Evolutionary conservation across 331 rosid species (phyloP), one percentile per base, ranked within the genome.

Genomic region (Telfairia occidentalis): DNA sequence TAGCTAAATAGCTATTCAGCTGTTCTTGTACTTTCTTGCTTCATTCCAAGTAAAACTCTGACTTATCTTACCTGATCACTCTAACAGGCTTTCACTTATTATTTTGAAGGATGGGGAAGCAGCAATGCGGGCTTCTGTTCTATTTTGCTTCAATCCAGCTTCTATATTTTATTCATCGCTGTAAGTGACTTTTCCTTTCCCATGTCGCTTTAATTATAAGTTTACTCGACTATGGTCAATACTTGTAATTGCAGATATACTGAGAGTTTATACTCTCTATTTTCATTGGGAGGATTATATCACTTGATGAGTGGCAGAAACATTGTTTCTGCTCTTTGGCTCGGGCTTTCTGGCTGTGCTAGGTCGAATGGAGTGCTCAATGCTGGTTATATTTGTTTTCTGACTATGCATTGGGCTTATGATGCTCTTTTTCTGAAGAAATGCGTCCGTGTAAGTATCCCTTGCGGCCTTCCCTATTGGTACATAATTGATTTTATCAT

Each of bases 141-240:
- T 94, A 83, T 94, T 91, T 85, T 94, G 98, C 88, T 91, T 94
- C 83, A 94, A 94, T 71, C 97, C 98, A 5, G 98, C 98, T 42
- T 91, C 95, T 16, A 81, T 91, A 57, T 91, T 91, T 72, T 94
- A 91, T 81, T 88, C 98, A 28, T 91, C 96, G 15, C 81, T 94
- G 97, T 91, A 89, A 78, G 70, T 37, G 12, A 1, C 61, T 9
- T 66, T 75, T 57, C 0, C 35, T 43, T 12, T 46, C 30, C 15
- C 16, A 50, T 8, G n/a, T 73, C 19, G 21, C 7, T 61, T 7
- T 37, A 32, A 49, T n/a, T n/a, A n/a, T n/a, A 5, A 37, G 65
- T 8, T 55, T 15, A 16, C 30, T n/a, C 28, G 24, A 15, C 1
- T 30, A 67, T 66, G 57, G 24, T 23, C 5, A 75, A 48, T 57